phyloP scores from a whole-genome alignment of 352 stramenopile genomes.

The Thalassiosira ordinaria region DNA sequence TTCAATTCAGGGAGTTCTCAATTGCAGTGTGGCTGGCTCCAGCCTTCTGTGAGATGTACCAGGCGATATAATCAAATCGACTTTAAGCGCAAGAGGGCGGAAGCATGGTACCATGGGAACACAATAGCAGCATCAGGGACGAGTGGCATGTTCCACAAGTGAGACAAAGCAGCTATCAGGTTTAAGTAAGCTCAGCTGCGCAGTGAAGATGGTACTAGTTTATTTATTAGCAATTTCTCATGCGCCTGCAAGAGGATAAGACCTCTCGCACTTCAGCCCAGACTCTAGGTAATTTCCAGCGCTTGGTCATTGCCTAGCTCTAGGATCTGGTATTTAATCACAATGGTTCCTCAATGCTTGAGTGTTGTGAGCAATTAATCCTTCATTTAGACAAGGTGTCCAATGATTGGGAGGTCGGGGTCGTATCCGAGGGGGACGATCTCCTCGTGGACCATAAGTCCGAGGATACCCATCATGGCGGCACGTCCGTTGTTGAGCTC shows the following conservation, averaged over 20 bases:
- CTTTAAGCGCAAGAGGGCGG: no score
- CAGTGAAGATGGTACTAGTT: no score
- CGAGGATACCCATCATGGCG: conserved; percentile 13
- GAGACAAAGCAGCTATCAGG: no score
- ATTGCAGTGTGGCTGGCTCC: no score
- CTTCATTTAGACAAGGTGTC: conserved; percentile 1
- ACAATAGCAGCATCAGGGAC: no score
- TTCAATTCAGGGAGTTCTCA: no score
- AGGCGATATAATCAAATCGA: no score
- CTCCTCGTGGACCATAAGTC: conserved; percentile 11
- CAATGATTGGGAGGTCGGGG: conserved; percentile 2
- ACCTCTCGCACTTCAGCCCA: not conserved
- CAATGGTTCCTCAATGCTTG: not conserved
- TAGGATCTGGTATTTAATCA: not conserved
- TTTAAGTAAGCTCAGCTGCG: no score
- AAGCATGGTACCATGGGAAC: no score
- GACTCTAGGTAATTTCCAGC: not conserved
- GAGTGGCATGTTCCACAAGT: no score
- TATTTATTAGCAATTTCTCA: not conserved
- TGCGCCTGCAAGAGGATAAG: not conserved
- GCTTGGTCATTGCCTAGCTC: not conserved
- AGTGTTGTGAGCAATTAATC: not conserved
- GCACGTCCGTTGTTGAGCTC: conserved; percentile 4
- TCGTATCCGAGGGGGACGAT: conserved; percentile 6
- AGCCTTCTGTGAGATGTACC: no score